A percentile compares a stretch with the other conserved stretches of the same genome.
These are phyloP conservation scores for Strobilomyces echinocephalus DNA, from an alignment of 768 basidiomycete genomes.

Conservation along the genomic window DNA sequence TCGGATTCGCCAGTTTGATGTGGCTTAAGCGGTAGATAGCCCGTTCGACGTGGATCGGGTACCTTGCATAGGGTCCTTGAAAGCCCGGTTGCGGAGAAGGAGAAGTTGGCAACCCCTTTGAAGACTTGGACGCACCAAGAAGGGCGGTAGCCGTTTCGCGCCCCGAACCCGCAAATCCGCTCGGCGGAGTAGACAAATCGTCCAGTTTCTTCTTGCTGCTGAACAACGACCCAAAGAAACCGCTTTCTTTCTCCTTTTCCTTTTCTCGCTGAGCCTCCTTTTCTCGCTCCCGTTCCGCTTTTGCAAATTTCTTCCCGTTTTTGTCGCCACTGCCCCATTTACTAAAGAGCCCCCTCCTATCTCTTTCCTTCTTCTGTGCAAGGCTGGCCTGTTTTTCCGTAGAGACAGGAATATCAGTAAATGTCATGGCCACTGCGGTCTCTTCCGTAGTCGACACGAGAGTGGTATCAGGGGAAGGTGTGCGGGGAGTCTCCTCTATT, in stretches of 20 bases:
- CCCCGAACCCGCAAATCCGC: conserved; percentile 46
- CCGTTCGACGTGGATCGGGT: conserved; percentile 97
- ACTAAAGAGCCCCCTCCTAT: conserved; percentile 62
- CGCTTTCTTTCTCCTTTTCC: conserved; percentile 53
- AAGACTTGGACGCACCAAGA: conserved; percentile 78
- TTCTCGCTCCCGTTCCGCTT: conserved; percentile 39
- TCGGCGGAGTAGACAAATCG: conserved; percentile 44
- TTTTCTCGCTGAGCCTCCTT: conserved; percentile 45
- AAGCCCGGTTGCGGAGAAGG: conserved; percentile 48
- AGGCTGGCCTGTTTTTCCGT: conserved; percentile 26
- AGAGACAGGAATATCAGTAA: conserved; percentile 17
- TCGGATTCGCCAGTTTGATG: conserved; percentile 97
- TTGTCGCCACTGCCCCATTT: conserved; percentile 63
- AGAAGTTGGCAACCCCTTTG: conserved; percentile 59
- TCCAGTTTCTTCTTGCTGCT: conserved; percentile 84
- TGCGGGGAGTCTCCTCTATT: conserved; percentile 41
- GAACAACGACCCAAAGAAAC: conserved; percentile 92
- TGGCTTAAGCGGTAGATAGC: conserved; percentile 97
- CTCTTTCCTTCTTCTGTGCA: conserved; percentile 58
- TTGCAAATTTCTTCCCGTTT: conserved; percentile 51
- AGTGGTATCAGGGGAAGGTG: conserved; percentile 53
- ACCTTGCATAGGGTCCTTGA: conserved; percentile 59
- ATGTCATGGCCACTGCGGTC: conserved; percentile 23
- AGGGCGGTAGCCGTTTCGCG: conserved; percentile 85
- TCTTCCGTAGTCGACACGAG: conserved; percentile 24